A percentile compares a stretch with the other conserved stretches of the same genome.
phyloP scores from a whole-genome alignment of 2,329 filamentous ascomycete genomes.

The Fusarium burgessii region DNA sequence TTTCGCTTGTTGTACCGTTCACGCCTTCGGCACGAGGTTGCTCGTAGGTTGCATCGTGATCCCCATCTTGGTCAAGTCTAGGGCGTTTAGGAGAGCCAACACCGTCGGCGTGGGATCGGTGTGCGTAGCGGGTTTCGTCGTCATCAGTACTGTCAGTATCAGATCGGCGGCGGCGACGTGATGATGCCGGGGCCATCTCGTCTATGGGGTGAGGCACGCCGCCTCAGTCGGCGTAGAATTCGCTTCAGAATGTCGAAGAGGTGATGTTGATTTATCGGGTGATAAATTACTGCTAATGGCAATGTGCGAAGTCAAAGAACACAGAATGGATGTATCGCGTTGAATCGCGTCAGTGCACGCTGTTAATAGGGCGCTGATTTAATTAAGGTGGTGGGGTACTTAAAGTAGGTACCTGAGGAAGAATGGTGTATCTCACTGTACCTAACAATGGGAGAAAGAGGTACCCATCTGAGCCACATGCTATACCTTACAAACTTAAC shows the following conservation, averaged over 20 bases:
- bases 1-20: conserved; percentile 27
- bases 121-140: conserved; percentile 39
- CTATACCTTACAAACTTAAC: not conserved
- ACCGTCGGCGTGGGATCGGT: conserved; percentile 38
- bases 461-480: not conserved
- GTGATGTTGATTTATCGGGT: not conserved
- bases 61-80: conserved; percentile 46
- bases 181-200: conserved; percentile 48
- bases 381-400: conserved; percentile 46
- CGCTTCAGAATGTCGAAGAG: not conserved
- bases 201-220: not conserved
- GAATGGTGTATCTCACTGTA: not conserved
- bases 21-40: conserved; percentile 20
- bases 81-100: conserved; percentile 53
- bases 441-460: not conserved
- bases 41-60: conserved; percentile 32
- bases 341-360: conserved; percentile 40
- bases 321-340: conserved; percentile 35
- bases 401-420: not conserved
- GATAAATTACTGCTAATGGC: not conserved
- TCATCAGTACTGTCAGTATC: conserved; percentile 56
- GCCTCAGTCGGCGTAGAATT: not conserved
- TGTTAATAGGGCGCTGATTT: conserved; percentile 33
- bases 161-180: conserved; percentile 59
- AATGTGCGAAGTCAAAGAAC: not conserved